phyloP scores from a whole-genome alignment of 2,329 filamentous ascomycete species.

The Fusarium chaquense region DNA sequence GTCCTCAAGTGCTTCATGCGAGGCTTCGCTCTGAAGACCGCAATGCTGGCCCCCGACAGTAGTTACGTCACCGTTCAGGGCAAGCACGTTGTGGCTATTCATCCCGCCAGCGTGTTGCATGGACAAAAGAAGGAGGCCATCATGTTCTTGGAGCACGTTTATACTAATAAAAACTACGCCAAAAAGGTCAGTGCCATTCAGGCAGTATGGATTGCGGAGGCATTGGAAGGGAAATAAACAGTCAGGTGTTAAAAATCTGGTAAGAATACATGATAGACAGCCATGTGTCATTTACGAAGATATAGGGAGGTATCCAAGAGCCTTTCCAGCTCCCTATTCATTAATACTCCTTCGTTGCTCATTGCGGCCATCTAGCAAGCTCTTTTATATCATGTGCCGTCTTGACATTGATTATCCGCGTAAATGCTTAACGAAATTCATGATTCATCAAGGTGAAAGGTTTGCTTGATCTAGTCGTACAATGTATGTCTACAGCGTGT shows the following conservation, averaged over 20 bases:
- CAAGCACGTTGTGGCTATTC: conserved; percentile 71
- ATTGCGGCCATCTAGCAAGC: background rate
- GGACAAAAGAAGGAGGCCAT: conserved; percentile 74
- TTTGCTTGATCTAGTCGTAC: background rate
- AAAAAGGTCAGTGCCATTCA: conserved; percentile 74
- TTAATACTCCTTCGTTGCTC: background rate
- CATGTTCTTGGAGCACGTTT: conserved; percentile 76
- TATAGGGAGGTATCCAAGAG: background rate
- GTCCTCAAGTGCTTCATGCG: conserved; percentile 72
- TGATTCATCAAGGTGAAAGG: background rate
- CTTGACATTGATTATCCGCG: background rate
- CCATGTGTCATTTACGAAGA: background rate
- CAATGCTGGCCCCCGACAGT: conserved; percentile 69
- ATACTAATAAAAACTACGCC: conserved; percentile 74
- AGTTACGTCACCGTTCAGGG: conserved; percentile 71
- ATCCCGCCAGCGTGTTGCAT: conserved; percentile 72
- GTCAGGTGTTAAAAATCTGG: background rate
- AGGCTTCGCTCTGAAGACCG: conserved; percentile 72
- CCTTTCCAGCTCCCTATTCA: background rate
- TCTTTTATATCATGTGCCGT: background rate
- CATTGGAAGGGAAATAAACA: conserved; percentile 52
- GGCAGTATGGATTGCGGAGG: conserved; percentile 69
- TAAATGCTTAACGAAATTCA: background rate
- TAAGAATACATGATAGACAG: background rate
- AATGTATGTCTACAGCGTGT: conserved; percentile 20